A percentile compares a stretch with the other conserved stretches of the same genome.
Evolutionary conservation across 768 basidiomycete species (phyloP).

Genomic region (Podaxis sp.): DNA sequence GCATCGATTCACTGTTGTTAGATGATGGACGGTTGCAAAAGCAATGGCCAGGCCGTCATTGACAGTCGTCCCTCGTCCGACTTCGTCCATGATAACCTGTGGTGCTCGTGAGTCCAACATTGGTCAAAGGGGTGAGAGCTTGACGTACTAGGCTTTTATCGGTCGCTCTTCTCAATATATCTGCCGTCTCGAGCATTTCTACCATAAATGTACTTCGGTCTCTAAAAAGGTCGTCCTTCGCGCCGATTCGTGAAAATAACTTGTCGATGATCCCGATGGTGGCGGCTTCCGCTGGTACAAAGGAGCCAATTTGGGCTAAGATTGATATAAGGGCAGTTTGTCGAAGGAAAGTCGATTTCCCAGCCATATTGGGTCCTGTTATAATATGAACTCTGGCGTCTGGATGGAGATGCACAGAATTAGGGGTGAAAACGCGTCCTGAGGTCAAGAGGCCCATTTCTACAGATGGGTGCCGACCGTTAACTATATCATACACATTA

Average conservation of each 20-base stretch:
- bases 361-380: conserved; percentile 96
- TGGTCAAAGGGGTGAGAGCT: neutral
- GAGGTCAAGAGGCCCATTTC: conserved; percentile 79
- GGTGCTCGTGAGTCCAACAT: neutral
- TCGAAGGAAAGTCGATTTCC: conserved; percentile 90
- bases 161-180: conserved; percentile 86
- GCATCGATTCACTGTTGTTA: conserved; percentile 68
- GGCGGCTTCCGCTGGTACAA: conserved; percentile 86
- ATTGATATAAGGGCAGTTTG: conserved; percentile 89
- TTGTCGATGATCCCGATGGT: conserved; percentile 85
- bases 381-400: conserved; percentile 73
- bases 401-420: conserved; percentile 65
- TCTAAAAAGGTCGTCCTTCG: conserved; percentile 91
- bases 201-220: conserved; percentile 98
- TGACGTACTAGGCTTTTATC: conserved; percentile 73
- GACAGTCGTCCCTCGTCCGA: conserved; percentile 94
- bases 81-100: conserved; percentile 99
- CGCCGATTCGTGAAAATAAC: conserved; percentile 92
- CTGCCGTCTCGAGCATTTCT: conserved; percentile 94
- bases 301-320: conserved; percentile 90
- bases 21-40: conserved; percentile 85
- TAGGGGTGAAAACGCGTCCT: conserved; percentile 82
- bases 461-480: conserved; percentile 92
- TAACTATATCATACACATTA: conserved; percentile 57
- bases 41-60: conserved; percentile 93